Conservation (phyloP, 2,329 filamentous ascomycete genomes). For the Helicocarpus griseus region DNA sequence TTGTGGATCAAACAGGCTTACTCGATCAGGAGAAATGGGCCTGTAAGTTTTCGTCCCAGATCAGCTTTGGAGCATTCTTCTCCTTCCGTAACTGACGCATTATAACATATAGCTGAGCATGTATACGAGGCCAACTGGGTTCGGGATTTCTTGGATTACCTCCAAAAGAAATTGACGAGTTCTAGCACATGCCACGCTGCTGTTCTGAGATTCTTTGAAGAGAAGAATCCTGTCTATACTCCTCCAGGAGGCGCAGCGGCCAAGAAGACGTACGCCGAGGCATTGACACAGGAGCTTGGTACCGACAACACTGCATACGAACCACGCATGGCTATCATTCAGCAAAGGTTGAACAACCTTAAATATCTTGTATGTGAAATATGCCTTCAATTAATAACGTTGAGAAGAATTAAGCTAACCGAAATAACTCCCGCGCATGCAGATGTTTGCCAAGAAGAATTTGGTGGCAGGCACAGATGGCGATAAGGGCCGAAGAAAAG, state of each 20-base stretch:
- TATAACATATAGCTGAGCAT: slow-evolving; percentile 4
- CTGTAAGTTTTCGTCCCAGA: background rate
- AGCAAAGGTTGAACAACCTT: slow-evolving; percentile 1
- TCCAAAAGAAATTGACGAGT: slow-evolving; percentile 1
- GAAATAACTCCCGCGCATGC: background rate
- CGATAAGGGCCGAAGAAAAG: background rate
- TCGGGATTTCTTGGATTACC: slow-evolving; percentile 2
- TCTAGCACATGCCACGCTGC: background rate
- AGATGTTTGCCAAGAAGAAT: slow-evolving; percentile 7
- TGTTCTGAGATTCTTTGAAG: background rate
- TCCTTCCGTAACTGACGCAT: background rate
- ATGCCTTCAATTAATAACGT: background rate
- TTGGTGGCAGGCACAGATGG: background rate
- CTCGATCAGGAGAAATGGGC: slow-evolving; percentile 3
- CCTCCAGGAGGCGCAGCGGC: background rate
- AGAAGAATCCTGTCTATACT: background rate
- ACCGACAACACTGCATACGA: slow-evolving; percentile 1
- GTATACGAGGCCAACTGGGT: slow-evolving; percentile 7
- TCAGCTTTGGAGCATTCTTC: background rate
- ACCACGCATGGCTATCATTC: slow-evolving; percentile 3
- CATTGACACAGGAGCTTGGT: slow-evolving; percentile 6
- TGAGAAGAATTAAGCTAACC: background rate
- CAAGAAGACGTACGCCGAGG: background rate
- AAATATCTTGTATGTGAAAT: slow-evolving; percentile 2
- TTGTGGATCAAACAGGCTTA: background rate